Conservation (phyloP, 768 basidiomycete species). For the Sarcodon sp. region DNA sequence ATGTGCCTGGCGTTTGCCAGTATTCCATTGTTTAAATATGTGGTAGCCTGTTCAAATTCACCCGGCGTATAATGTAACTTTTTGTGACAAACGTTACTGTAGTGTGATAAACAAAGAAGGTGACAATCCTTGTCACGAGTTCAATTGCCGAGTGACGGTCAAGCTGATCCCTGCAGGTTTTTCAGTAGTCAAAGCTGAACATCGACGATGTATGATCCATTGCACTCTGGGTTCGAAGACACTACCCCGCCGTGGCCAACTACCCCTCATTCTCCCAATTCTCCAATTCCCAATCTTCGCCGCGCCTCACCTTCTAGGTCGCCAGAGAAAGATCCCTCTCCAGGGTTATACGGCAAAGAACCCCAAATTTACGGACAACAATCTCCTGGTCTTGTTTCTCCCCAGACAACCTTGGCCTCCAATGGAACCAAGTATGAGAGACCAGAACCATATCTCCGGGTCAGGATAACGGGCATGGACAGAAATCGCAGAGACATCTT, state of each 20-base stretch:
- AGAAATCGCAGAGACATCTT: slow-evolving; percentile 92
- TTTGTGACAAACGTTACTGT: too few species aligned
- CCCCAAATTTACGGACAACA: slow-evolving; percentile 85
- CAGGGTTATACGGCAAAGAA: slow-evolving; percentile 61
- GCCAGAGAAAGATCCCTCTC: slow-evolving; percentile 35
- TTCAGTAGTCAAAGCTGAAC: background rate
- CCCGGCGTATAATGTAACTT: too few species aligned
- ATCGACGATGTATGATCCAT: slow-evolving; percentile 57
- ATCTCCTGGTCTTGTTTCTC: slow-evolving; percentile 73
- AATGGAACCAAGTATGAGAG: slow-evolving; percentile 69
- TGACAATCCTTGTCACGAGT: too few species aligned
- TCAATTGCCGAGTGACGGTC: too few species aligned
- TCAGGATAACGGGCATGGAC: slow-evolving; percentile 84
- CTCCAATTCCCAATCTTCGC: slow-evolving; percentile 60
- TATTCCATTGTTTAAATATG: too few species aligned
- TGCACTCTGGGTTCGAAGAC: slow-evolving; percentile 43
- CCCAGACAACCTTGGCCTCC: slow-evolving; percentile 44
- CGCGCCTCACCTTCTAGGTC: slow-evolving; percentile 42
- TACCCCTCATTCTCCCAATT: slow-evolving; percentile 60
- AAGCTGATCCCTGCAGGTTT: too few species aligned
- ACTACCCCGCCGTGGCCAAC: slow-evolving; percentile 65
- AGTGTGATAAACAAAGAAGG: too few species aligned
- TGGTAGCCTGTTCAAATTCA: too few species aligned
- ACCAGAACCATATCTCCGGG: slow-evolving; percentile 74
- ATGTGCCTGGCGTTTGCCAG: too few species aligned